phyloP scores from a whole-genome alignment of 371 early-diverging fungal species.

The Apophysomyces elegans region DNA sequence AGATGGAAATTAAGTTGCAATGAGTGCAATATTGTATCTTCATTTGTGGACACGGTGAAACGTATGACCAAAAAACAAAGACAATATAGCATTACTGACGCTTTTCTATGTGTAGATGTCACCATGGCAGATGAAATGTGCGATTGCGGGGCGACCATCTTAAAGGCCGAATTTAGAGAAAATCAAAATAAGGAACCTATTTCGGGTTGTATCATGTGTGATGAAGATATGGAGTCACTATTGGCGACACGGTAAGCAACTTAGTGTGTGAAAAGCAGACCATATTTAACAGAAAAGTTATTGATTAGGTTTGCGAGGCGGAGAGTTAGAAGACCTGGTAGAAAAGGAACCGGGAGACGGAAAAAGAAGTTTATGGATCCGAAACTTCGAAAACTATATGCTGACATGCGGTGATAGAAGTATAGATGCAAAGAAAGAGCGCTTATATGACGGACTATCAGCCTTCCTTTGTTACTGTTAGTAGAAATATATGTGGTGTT shows the following conservation, averaged over 20 bases:
- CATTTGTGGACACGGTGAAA: constrained; percentile 51
- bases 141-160: constrained; percentile 39
- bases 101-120: constrained; percentile 34
- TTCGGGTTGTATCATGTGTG: constrained; percentile 52
- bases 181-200: constrained; percentile 48
- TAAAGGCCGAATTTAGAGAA: constrained; percentile 54
- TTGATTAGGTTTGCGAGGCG: constrained; percentile 29
- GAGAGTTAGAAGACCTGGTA: constrained; percentile 26
- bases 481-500: background rate
- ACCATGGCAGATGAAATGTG: constrained; percentile 38
- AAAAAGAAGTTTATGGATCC: constrained; percentile 28
- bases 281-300: background rate
- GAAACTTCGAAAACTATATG: constrained; percentile 34
- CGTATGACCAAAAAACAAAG: constrained; percentile 21
- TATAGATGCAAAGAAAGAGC: too few relatives aligned
- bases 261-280: too few relatives aligned
- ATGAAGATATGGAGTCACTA: constrained; percentile 49
- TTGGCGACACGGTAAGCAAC: constrained; percentile 40
- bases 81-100: background rate
- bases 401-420: constrained; percentile 23
- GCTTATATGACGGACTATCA: too few relatives aligned
- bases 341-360: constrained; percentile 25
- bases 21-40: constrained; percentile 53
- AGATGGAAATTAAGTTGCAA: constrained; percentile 59
- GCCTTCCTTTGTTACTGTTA: background rate